Percentiles rank a stretch among this genome's conserved stretches.
Evolutionary conservation across 768 basidiomycete species (phyloP).

Genomic region (Mycena chlorophos): DNA sequence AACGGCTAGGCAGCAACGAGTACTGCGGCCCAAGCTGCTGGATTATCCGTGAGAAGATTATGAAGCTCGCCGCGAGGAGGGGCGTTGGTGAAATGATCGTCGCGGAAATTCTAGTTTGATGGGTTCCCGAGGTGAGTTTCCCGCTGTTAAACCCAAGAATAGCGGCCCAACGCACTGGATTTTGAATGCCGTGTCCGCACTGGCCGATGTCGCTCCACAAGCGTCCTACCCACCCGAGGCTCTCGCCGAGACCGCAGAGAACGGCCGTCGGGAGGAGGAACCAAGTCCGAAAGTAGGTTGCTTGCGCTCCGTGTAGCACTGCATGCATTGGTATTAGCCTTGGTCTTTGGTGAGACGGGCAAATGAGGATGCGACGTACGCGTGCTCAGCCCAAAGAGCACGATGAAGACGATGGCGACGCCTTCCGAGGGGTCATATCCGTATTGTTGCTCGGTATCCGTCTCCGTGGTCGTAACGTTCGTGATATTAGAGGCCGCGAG

Average conservation of each 20-base stretch:
- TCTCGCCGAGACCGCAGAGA: too few relatives aligned
- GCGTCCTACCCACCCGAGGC: slow-evolving; percentile 55
- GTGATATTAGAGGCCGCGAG: too few relatives aligned
- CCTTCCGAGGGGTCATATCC: slow-evolving; percentile 1
- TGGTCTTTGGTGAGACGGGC: neutral
- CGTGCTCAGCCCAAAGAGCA: slow-evolving; percentile 41
- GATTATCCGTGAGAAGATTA: slow-evolving; percentile 51
- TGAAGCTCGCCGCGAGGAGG: slow-evolving; percentile 55
- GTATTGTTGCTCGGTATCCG: neutral
- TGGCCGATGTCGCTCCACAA: slow-evolving; percentile 46
- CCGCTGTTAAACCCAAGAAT: neutral
- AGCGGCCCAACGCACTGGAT: slow-evolving; percentile 44
- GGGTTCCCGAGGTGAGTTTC: neutral
- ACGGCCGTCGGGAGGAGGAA: slow-evolving; percentile 53
- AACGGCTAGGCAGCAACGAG: slow-evolving; percentile 45
- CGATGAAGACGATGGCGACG: slow-evolving; percentile 1
- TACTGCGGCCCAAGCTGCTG: slow-evolving; percentile 44
- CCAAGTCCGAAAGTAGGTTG: slow-evolving; percentile 45
- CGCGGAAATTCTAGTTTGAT: slow-evolving; percentile 33
- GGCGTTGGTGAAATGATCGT: slow-evolving; percentile 60
- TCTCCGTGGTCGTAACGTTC: too few relatives aligned
- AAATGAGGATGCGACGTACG: slow-evolving; percentile 30
- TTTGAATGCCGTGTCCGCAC: slow-evolving; percentile 30
- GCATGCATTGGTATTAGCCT: neutral
- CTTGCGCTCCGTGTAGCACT: slow-evolving; percentile 51